These are phyloP conservation scores for Ophiognomonia clavigignenti-juglandacearum DNA, from an alignment of 2,329 filamentous ascomycete genomes.

Conservation along the genomic window DNA sequence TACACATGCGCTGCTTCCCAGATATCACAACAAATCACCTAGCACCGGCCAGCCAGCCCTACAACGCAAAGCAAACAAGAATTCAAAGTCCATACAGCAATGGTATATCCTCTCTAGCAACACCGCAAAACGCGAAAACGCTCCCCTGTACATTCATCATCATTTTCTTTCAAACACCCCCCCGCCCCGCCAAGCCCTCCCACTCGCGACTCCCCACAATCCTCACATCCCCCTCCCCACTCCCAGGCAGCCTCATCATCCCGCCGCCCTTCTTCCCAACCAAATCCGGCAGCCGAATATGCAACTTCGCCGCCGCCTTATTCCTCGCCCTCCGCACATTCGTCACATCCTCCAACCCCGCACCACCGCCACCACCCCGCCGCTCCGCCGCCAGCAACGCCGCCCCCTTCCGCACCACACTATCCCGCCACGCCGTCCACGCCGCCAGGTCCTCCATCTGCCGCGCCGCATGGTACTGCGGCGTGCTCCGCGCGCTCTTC, in stretches of 20 bases:
- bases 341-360: too few species aligned
- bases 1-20: too few species aligned
- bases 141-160: too few species aligned
- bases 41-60: too few species aligned
- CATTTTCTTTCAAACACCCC: conserved; percentile 26
- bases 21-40: too few species aligned
- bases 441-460: conserved; percentile 61
- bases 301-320: conserved; percentile 39
- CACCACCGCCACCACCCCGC: conserved; percentile 17
- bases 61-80: too few species aligned
- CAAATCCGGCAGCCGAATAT: conserved; percentile 42
- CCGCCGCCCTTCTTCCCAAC: conserved; percentile 43
- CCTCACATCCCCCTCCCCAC: conserved; percentile 35
- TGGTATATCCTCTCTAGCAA: conserved; percentile 15
- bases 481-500: conserved; percentile 59
- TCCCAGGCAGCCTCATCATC: too few species aligned
- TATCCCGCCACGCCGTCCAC: conserved; percentile 55
- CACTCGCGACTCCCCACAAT: conserved; percentile 52
- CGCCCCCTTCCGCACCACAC: conserved; percentile 48
- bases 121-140: too few species aligned
- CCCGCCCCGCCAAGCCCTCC: conserved; percentile 47
- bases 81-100: conserved; percentile 4
- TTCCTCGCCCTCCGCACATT: conserved; percentile 26
- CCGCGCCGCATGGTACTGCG: conserved; percentile 61
- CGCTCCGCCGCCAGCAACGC: conserved; percentile 27